phyloP scores from a whole-genome alignment of 2,329 filamentous ascomycete genomes.

The Xylariaceae sp. region DNA sequence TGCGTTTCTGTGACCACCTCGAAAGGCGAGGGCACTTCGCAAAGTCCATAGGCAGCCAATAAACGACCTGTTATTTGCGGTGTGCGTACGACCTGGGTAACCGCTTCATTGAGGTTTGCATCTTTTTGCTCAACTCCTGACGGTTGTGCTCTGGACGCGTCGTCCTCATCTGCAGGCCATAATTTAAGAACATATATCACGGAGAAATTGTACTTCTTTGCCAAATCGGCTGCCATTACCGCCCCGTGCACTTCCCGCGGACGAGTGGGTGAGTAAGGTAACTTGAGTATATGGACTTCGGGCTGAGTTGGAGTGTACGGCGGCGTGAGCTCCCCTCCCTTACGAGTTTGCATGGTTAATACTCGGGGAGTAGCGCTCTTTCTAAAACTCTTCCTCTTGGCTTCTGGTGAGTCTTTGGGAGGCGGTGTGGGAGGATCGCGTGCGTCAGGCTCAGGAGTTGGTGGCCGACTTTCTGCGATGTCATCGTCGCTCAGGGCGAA shows the following conservation, averaged over 20 bases:
- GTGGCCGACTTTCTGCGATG: slow-evolving; percentile 46
- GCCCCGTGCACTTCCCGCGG: slow-evolving; percentile 48
- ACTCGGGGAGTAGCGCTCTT: slow-evolving; percentile 1
- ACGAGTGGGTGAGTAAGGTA: slow-evolving; percentile 44
- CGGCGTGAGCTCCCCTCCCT: slow-evolving; percentile 23
- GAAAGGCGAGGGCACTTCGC: slow-evolving; percentile 19
- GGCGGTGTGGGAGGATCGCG: slow-evolving; percentile 28
- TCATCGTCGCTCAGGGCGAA: slow-evolving; percentile 56
- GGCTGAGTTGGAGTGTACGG: slow-evolving; percentile 27
- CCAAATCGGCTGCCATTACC: slow-evolving; percentile 54
- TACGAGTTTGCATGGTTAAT: slow-evolving; percentile 11
- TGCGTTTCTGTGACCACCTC: slow-evolving; percentile 20
- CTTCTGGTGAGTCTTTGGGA: slow-evolving; percentile 18
- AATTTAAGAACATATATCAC: slow-evolving; percentile 59
- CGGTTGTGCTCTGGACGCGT: no score
- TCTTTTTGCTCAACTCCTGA: no score
- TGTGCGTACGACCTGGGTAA: no score
- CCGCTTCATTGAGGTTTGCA: no score
- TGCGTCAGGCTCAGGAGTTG: slow-evolving; percentile 15
- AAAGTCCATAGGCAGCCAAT: slow-evolving; percentile 20
- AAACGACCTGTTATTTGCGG: slow-evolving; percentile 15
- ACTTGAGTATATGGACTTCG: slow-evolving; percentile 40
- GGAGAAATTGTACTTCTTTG: slow-evolving; percentile 55
- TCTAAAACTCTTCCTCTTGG: background rate
- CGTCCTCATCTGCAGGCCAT: slow-evolving; percentile 43